phyloP scores from a whole-genome alignment of 116 monocot species.

The Cymodocea nodosa region DNA sequence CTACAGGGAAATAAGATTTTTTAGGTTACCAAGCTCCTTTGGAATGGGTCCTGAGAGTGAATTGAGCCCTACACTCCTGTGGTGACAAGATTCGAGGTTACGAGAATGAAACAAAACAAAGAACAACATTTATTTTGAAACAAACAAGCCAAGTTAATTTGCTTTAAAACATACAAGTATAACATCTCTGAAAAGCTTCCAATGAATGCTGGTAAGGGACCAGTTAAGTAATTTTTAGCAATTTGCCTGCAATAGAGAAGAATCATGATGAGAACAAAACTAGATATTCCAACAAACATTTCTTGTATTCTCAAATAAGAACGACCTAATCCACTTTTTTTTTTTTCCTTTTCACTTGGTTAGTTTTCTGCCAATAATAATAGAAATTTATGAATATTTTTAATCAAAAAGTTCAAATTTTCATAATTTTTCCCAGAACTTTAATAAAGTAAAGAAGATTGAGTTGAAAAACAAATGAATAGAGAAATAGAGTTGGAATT shows the following conservation, averaged over 20 bases:
- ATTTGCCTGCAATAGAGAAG: conserved; percentile 32
- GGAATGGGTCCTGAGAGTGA: conserved; percentile 17
- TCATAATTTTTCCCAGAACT: too few species aligned
- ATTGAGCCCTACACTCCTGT: conserved; percentile 14
- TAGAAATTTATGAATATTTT: too few species aligned
- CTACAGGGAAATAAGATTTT: conserved; percentile 14
- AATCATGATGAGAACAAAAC: neutral
- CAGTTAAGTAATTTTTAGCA: conserved; percentile 58
- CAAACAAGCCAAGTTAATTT: neutral
- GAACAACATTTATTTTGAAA: too few species aligned
- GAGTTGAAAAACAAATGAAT: too few species aligned
- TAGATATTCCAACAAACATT: neutral
- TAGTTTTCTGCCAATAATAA: too few species aligned
- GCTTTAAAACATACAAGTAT: conserved; percentile 9
- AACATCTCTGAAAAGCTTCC: conserved; percentile 25
- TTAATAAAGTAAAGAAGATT: too few species aligned
- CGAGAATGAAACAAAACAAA: neutral
- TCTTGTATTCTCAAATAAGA: too few species aligned
- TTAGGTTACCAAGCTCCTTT: conserved; percentile 18
- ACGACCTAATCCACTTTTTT: too few species aligned
- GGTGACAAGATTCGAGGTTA: neutral
- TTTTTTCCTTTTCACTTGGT: too few species aligned
- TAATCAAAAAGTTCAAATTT: too few species aligned
- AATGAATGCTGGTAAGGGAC: conserved; percentile 66
- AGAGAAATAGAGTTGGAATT: too few species aligned